Conservation (phyloP, 1,139 yeast genomes). For the Blastobotrys arbuscula region DNA sequence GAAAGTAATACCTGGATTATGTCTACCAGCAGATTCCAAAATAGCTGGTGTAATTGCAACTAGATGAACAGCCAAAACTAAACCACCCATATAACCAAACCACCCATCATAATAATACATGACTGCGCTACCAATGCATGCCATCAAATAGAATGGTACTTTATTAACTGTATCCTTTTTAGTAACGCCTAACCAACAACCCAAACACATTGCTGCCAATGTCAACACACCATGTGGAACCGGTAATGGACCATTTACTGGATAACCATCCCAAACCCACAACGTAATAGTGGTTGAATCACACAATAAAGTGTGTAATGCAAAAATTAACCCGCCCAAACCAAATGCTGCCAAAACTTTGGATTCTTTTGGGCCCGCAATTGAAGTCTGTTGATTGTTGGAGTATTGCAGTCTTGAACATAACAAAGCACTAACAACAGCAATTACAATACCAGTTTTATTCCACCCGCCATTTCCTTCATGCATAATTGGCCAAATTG, state of each 20-base stretch:
- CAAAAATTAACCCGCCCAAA: constrained; percentile 69
- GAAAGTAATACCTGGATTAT: constrained; percentile 54
- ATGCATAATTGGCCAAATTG: constrained; percentile 95
- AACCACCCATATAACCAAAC: constrained; percentile 79
- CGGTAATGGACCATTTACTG: constrained; percentile 80
- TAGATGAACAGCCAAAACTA: constrained; percentile 57
- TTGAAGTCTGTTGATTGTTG: constrained; percentile 22
- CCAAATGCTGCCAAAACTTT: constrained; percentile 56
- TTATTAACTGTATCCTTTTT: constrained; percentile 25
- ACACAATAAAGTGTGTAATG: constrained; percentile 66
- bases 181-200: constrained; percentile 45
- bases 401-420: constrained; percentile 38
- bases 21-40: constrained; percentile 52
- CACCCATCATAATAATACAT: constrained; percentile 58
- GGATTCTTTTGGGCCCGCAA: constrained; percentile 28
- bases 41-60: constrained; percentile 59
- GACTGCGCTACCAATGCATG: constrained; percentile 47
- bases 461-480: constrained; percentile 82
- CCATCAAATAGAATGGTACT: constrained; percentile 32
- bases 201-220: constrained; percentile 53
- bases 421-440: constrained; percentile 56
- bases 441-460: constrained; percentile 60
- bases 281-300: constrained; percentile 80
- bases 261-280: constrained; percentile 96
- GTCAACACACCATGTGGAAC: constrained; percentile 76